Evolutionary conservation across 768 basidiomycete species (phyloP), one percentile per base, ranked within the genome.

Genomic region (Macrocybe gigantea): DNA sequence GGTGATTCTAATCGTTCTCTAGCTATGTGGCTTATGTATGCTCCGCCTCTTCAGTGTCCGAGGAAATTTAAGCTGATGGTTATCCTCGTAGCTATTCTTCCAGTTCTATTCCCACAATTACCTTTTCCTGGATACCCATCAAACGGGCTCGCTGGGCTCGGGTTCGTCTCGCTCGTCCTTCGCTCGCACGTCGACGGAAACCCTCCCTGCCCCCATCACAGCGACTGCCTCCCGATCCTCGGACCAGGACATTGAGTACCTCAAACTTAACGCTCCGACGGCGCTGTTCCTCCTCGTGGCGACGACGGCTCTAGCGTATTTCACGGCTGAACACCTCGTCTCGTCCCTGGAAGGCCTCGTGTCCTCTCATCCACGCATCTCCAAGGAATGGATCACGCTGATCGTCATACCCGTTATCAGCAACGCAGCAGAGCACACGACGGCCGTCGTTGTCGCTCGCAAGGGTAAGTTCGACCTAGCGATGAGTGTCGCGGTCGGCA

Each of bases 61-160:
- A 22, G 4, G 22, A 22, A 22, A 22, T 32, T 33, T 11, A 11
- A 33, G 7, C 15, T 32, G 42, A 44, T 34, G 9, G 9, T 15
- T 10, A 12, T n/a, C 8, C 31, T 10, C 12, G 12, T 63, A 77
- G 63, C 65, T 78, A 41, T 60, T 73, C 52, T 78, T 79, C 64
- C 77, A 78, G 55, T 75, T 79, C 62, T 75, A 74, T 60, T 74
- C 76, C 6, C 77, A 78, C 55, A 70, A 68, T 47, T 66, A 72
- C 48, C 57, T 73, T 13, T 74, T 73, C 64, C 52, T 68, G 47
- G 68, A 71, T 56, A 65, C 64, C 8, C 52, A 60, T 8, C 62
- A 62, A 47, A 57, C 57, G 14, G 60, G 55, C n/a, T 49, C 55
- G 31, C 51, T 48, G 2, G 45, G 56, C 2, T 54, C 56, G 7